Conservation (phyloP, 495 filamentous ascomycete genomes). For the Pseudevernia furfuracea region DNA sequence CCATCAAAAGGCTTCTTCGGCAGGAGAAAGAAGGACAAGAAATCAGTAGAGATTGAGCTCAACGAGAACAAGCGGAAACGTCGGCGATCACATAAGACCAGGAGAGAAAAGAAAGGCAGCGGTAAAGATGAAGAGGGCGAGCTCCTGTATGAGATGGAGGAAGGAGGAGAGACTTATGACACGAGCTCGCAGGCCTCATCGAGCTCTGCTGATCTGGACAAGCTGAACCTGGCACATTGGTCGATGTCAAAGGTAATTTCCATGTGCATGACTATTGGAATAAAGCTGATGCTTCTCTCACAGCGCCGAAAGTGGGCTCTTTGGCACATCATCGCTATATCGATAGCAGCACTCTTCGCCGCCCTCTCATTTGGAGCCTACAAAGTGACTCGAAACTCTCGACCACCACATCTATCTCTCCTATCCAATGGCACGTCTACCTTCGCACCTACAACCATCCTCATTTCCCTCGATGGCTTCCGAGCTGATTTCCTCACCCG, state of each 20-base stretch:
- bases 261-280: conserved; percentile 11
- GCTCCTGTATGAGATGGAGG: conserved; percentile 85
- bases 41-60: conserved; percentile 38
- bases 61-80: conserved; percentile 52
- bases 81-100: conserved; percentile 49
- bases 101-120: conserved; percentile 47
- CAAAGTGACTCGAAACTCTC: conserved; percentile 34
- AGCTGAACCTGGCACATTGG: conserved; percentile 14
- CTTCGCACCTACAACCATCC: conserved; percentile 84
- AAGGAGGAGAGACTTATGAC: conserved; percentile 64
- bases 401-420: conserved; percentile 28
- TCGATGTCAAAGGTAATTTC: conserved; percentile 18
- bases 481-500: conserved; percentile 89
- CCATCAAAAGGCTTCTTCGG: conserved; percentile 38
- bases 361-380: conserved; percentile 49
- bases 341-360: conserved; percentile 44
- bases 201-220: conserved; percentile 40
- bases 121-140: conserved; percentile 60
- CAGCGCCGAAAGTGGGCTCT: conserved; percentile 33
- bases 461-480: conserved; percentile 94
- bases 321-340: conserved; percentile 28
- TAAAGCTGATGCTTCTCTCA: conserved; percentile 18
- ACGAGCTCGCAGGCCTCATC: conserved; percentile 34
- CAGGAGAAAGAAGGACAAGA: conserved; percentile 50
- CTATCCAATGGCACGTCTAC: conserved; percentile 73